Evolutionary conservation across 257 asterid genomes (phyloP).

Genomic region (Ligustrum vulgare): DNA sequence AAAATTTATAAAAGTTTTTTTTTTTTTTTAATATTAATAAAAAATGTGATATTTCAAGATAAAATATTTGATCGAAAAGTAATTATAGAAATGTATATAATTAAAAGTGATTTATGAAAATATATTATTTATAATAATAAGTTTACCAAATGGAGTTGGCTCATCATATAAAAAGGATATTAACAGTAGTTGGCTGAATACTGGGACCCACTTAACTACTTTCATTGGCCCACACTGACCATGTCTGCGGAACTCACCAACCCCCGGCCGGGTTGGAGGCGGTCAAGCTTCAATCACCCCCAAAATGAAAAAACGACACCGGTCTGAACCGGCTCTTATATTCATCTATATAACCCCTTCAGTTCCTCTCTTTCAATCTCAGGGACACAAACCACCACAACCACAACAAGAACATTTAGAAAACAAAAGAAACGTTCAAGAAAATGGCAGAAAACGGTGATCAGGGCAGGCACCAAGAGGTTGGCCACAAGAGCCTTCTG

Average conservation of each 20-base stretch:
- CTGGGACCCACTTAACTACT: conserved; percentile 28
- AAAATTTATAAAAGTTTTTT: not conserved
- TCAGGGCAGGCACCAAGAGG: conserved; percentile 67
- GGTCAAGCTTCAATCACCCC: conserved; percentile 14
- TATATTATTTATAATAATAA: too few relatives aligned
- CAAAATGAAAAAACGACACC: conserved; percentile 7
- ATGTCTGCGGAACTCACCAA: conserved; percentile 27
- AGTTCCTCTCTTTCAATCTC: conserved; percentile 1
- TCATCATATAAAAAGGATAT: too few relatives aligned
- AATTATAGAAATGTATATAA: too few relatives aligned
- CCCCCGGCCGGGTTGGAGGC: conserved; percentile 30
- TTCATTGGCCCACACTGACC: conserved; percentile 4
- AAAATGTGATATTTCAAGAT: too few relatives aligned
- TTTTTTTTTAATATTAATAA: too few relatives aligned
- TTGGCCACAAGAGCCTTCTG: conserved; percentile 86
- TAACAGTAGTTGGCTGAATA: not conserved
- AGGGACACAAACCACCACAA: conserved; percentile 11
- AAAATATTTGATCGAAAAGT: too few relatives aligned
- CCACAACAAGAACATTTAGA: not conserved
- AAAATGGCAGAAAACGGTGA: conserved; percentile 46
- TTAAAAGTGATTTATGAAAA: too few relatives aligned
- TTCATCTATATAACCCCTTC: conserved; percentile 23
- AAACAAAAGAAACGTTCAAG: not conserved
- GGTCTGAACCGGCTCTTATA: conserved; percentile 34
- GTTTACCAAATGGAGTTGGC: too few relatives aligned